Evolutionary conservation across 176 grass and related monocot genomes (phyloP).

Genomic region (Hordeum vulgare): MorexV3_pseudomolecules_assembly NC_058521.1:531695656-531696155

Average conservation of each 20-base stretch:
- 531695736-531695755: not conserved
- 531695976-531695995: constrained; percentile 38
- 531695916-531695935: constrained; percentile 39
- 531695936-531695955: constrained; percentile 46
- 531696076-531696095: constrained; percentile 9
- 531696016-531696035: constrained; percentile 18
- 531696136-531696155: not conserved
- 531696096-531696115: not conserved
- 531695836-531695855: constrained; percentile 28
- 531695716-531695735: not conserved
- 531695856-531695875: constrained; percentile 7
- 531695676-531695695: not conserved
- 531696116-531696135: not conserved
- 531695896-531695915: constrained; percentile 35
- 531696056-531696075: constrained; percentile 27
- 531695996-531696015: constrained; percentile 12
- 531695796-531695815: constrained; percentile 28
- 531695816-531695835: constrained; percentile 22
- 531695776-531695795: constrained; percentile 14
- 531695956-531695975: not conserved
- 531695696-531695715: not conserved
- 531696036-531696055: not conserved
- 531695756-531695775: constrained; percentile 37
- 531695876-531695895: not conserved
- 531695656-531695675: not conserved